Conservation (phyloP, 2,329 filamentous ascomycete species). For the Aspergillus piperis region DNA sequence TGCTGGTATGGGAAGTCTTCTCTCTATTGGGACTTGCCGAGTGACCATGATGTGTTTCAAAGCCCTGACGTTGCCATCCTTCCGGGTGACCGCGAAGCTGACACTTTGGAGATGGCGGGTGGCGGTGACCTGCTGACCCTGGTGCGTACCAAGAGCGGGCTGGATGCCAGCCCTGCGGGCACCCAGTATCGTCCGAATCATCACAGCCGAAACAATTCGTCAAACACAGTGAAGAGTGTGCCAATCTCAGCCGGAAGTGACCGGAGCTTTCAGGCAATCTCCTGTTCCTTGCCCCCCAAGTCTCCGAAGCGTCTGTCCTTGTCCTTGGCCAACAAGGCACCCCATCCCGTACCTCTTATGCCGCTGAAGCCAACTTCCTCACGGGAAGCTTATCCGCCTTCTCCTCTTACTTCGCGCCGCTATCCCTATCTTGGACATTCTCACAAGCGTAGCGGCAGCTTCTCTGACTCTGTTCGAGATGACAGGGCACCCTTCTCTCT, state of each 20-base stretch:
- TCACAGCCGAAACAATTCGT: slow-evolving; percentile 40
- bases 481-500: slow-evolving; percentile 57
- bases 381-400: slow-evolving; percentile 30
- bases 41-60: slow-evolving; percentile 61
- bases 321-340: slow-evolving; percentile 36
- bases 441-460: slow-evolving; percentile 84
- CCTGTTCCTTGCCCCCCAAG: slow-evolving; percentile 60
- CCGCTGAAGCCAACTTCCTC: slow-evolving; percentile 32
- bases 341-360: slow-evolving; percentile 46
- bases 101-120: slow-evolving; percentile 39
- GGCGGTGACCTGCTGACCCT: slow-evolving; percentile 22
- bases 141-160: slow-evolving; percentile 17
- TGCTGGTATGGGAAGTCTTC: slow-evolving; percentile 93
- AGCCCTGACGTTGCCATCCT: slow-evolving; percentile 67
- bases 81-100: slow-evolving; percentile 70
- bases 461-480: slow-evolving; percentile 80
- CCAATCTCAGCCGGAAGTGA: slow-evolving; percentile 45
- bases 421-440: slow-evolving; percentile 55
- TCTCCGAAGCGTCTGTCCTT: slow-evolving; percentile 42
- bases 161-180: slow-evolving; percentile 1
- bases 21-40: slow-evolving; percentile 79
- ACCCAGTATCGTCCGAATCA: slow-evolving; percentile 19
- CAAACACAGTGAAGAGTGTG: slow-evolving; percentile 37
- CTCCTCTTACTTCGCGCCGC: slow-evolving; percentile 34
- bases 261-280: slow-evolving; percentile 59